Conservation (phyloP, 305 asterid genomes). For the Fraxinus angustifolia region DNA sequence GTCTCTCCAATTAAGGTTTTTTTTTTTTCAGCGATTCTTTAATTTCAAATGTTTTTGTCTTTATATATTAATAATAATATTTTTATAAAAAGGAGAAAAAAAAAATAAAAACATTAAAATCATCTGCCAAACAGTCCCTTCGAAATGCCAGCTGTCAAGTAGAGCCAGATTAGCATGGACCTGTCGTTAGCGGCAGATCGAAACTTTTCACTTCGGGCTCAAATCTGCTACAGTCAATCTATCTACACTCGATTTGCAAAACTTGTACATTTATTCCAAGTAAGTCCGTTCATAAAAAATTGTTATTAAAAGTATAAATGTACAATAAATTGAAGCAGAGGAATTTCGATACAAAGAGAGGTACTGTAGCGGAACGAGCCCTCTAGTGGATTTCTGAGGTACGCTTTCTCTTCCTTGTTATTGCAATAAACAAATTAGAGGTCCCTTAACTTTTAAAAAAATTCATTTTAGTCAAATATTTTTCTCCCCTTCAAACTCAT, state of each 20-base stretch:
- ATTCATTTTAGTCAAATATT: not conserved
- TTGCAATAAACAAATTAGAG: not conserved
- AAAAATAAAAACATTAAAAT: not conserved
- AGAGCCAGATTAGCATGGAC: conserved; percentile 7
- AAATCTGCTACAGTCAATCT: conserved; percentile 9
- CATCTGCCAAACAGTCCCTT: not conserved
- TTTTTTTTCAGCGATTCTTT: not conserved
- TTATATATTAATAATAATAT: not conserved
- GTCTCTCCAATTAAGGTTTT: not conserved
- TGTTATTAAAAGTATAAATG: not conserved
- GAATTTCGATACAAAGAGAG: not conserved
- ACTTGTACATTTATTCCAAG: not conserved
- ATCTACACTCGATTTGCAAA: not conserved
- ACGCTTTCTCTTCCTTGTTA: not conserved
- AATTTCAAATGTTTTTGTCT: not conserved
- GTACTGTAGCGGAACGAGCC: not conserved
- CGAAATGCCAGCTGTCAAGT: conserved; percentile 18
- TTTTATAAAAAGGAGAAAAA: not conserved
- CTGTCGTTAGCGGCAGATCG: conserved; percentile 22
- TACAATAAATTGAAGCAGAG: not conserved
- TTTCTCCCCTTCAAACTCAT: not conserved
- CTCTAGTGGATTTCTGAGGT: not conserved
- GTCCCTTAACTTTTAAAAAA: not conserved
- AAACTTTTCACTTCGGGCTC: conserved; percentile 13
- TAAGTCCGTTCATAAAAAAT: not conserved